Evolutionary conservation across 176 grass and related monocot species (phyloP).

Genomic region (Raddia guianensis): DNA sequence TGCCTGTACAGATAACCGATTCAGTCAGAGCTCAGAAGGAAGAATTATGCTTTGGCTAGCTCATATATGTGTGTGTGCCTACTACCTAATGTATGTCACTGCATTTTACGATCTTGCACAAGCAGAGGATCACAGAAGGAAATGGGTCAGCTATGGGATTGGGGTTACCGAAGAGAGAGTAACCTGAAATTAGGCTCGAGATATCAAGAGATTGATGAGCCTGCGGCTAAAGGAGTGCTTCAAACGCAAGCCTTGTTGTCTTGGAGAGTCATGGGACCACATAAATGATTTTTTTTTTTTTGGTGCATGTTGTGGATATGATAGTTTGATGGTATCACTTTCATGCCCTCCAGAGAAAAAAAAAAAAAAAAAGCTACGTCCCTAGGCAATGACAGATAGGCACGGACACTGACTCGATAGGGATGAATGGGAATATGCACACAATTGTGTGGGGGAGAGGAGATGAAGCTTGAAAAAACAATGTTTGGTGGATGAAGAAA

Average conservation of each 20-base stretch:
- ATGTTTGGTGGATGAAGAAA: not conserved
- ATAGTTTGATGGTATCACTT: conserved; percentile 1
- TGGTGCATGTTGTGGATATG: not conserved
- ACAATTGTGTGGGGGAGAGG: not conserved
- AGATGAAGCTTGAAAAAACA: not conserved
- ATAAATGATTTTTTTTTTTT: not conserved
- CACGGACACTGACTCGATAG: not conserved
- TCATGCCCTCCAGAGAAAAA: not conserved
- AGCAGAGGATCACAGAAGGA: not conserved
- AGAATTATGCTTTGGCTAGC: not conserved
- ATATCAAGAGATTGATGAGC: conserved; percentile 30
- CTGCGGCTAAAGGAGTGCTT: conserved; percentile 2
- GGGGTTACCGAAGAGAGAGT: not conserved
- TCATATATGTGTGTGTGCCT: not conserved
- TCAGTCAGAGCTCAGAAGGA: not conserved
- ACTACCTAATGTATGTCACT: not conserved
- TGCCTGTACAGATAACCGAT: not conserved
- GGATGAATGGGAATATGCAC: not conserved
- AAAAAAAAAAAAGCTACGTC: conserved; percentile 11
- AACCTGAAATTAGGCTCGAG: conserved; percentile 1
- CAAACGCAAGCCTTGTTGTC: conserved; percentile 21
- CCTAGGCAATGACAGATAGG: not conserved
- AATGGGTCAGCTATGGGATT: not conserved
- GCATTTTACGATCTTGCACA: not conserved
- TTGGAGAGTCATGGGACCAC: conserved; percentile 11